Evolutionary conservation across 2,329 filamentous ascomycete species (phyloP), one percentile per base, ranked within the genome.

Genomic region (Xylariaceae sp.): DNA sequence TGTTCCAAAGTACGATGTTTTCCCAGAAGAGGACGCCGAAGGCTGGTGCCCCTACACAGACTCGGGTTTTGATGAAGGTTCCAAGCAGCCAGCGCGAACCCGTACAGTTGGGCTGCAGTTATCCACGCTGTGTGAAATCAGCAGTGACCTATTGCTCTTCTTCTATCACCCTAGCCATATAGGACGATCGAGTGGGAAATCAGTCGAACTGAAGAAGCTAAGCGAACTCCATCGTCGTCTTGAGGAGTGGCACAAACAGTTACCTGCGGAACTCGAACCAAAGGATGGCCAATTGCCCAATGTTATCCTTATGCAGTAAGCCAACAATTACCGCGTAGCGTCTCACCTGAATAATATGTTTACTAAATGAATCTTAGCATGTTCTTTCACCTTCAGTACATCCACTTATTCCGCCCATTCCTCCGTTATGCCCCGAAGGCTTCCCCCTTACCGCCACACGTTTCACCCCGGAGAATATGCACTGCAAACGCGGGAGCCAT

Each of bases 321-420:
- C 84, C 6, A 43, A 28, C 26, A 26, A 45, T 28, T 36, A 23
- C 17, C 7, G 7, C 29, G 28, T 53, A 40, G 11, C 23, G 53
- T 39, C 23, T 7, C 21, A 11, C 26, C 23, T 14, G 12, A 40
- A 29, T 16, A 21, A n/a, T n/a, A n/a, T 50, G n/a, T 21, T 23
- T 58, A 7, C 26, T 48, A 14, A 46, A 31, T 50, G 1, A 33
- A 65, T 7, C 12, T 28, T 67, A 97, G 93, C 77, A 98, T 98
- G 93, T 96, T 98, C 75, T 96, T 94, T 74, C 93, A 98, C 69
- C 82, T 98, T 1, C 87, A 97, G 43, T 96, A 96, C 71, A 96
- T 98, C 58, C 93, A 98, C 69, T 86, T 98, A 4, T 98, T 97
- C 79, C 87, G 94, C 4, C 94, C 95, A 0, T 98, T 98, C 71